Conservation (phyloP, 371 early-diverging fungal genomes). For the Mortierella sp. region DNA sequence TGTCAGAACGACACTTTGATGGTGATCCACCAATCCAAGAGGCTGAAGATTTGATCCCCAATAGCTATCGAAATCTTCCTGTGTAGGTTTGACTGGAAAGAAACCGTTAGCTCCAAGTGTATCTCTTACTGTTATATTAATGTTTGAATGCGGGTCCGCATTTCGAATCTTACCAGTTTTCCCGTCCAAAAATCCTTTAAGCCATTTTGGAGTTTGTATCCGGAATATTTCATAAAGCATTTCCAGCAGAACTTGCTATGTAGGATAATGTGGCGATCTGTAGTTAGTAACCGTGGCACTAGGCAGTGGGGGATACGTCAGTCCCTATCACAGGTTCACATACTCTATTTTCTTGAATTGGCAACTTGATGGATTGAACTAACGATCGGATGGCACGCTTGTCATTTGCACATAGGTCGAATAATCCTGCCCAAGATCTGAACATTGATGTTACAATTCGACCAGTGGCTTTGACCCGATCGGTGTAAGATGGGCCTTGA, state of each 20-base stretch:
- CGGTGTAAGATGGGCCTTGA: conserved; percentile 71
- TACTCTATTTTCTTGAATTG: conserved; percentile 84
- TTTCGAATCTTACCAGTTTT: conserved; percentile 28
- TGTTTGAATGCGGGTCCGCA: not conserved
- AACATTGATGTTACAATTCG: conserved; percentile 73
- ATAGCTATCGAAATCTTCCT: conserved; percentile 39
- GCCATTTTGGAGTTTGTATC: conserved; percentile 75
- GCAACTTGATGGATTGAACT: conserved; percentile 80
- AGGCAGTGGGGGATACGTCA: not conserved
- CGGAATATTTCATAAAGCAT: conserved; percentile 85
- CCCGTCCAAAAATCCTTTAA: conserved; percentile 41
- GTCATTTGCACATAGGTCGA: conserved; percentile 82
- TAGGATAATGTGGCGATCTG: not conserved
- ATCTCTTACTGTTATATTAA: not conserved
- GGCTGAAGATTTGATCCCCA: conserved; percentile 36
- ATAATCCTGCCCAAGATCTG: conserved; percentile 83
- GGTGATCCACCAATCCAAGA: conserved; percentile 78
- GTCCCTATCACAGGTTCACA: not conserved
- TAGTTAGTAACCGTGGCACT: not conserved
- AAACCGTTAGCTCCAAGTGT: not conserved
- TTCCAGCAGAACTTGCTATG: conserved; percentile 79
- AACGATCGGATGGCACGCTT: conserved; percentile 79
- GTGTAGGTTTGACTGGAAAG: conserved; percentile 35
- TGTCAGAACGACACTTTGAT: conserved; percentile 76
- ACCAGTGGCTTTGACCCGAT: conserved; percentile 73